A percentile compares a stretch with the other conserved stretches of the same genome.
These are phyloP conservation scores for Microascus cirrosus DNA, from an alignment of 2,329 filamentous ascomycete species.

Conservation along the genomic window DNA sequence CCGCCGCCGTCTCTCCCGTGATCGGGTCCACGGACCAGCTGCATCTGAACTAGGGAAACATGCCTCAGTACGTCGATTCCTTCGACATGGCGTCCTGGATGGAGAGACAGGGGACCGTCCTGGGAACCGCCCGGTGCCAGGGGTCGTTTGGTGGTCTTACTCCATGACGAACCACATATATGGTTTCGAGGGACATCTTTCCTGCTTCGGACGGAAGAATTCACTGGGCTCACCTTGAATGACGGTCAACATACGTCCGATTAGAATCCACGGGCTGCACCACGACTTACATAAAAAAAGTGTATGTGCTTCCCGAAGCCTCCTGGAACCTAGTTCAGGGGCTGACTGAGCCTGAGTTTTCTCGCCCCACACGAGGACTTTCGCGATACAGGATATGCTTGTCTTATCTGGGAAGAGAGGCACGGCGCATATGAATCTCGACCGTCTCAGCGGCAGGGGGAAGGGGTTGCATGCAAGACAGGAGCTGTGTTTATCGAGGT, in stretches of 20 bases:
- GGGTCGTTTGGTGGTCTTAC: slow-evolving; percentile 33
- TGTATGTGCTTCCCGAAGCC: not conserved
- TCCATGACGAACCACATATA: slow-evolving; percentile 66
- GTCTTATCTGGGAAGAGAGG: no score
- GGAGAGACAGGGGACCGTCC: not conserved
- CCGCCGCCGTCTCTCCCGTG: slow-evolving; percentile 67
- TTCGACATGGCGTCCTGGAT: not conserved
- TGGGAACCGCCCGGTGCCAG: slow-evolving; percentile 5
- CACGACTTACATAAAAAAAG: not conserved
- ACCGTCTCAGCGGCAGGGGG: no score
- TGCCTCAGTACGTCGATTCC: not conserved
- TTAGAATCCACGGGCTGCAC: not conserved
- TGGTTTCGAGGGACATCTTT: slow-evolving; percentile 55
- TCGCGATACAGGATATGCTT: not conserved
- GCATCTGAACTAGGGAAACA: slow-evolving; percentile 60
- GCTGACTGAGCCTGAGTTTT: no score
- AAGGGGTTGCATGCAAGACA: no score
- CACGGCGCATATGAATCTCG: no score
- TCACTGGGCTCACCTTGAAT: not conserved
- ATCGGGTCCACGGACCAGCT: slow-evolving; percentile 77
- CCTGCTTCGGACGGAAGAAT: not conserved
- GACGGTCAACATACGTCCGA: not conserved
- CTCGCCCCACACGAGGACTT: no score
- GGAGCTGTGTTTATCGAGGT: no score
- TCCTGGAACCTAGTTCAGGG: not conserved